Percentiles rank a stretch among this genome's conserved stretches.
These are phyloP conservation scores for Linnemannia elongata DNA, from an alignment of 192 early-diverging fungal species.

Conservation along the genomic window DNA sequence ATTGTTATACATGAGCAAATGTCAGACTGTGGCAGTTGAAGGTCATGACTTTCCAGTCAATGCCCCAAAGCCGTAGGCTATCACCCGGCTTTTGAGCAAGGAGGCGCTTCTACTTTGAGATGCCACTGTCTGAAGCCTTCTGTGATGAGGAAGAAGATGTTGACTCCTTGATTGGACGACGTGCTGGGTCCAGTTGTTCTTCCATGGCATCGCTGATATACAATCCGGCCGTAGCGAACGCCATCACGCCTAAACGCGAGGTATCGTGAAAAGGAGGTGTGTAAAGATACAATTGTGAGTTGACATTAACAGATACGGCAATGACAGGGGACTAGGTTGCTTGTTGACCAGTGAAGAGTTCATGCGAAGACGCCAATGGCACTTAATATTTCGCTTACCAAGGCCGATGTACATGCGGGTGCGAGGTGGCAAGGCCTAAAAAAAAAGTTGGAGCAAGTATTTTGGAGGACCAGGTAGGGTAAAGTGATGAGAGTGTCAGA, in stretches of 20 bases:
- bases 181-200: slow-evolving; percentile 37
- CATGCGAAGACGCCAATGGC: neutral
- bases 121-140: neutral
- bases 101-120: neutral
- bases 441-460: neutral
- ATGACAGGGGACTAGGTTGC: neutral
- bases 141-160: neutral
- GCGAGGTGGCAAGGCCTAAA: slow-evolving; percentile 48
- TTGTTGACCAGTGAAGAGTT: too few relatives aligned
- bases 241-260: slow-evolving; percentile 41
- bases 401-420: slow-evolving; percentile 54
- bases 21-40: neutral
- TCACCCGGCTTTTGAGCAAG: neutral
- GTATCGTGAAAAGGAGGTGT: neutral
- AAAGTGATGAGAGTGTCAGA: neutral
- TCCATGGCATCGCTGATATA: slow-evolving; percentile 50
- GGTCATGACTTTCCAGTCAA: neutral
- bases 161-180: slow-evolving; percentile 6
- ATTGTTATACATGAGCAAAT: neutral
- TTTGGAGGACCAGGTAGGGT: neutral
- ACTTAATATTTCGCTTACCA: slow-evolving; percentile 13
- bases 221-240: slow-evolving; percentile 42
- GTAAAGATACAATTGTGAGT: neutral
- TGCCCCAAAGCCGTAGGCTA: neutral
- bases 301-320: too few relatives aligned